Evolutionary conservation across 805 yeast species (phyloP).

Genomic region (Brettanomyces nanus): DNA sequence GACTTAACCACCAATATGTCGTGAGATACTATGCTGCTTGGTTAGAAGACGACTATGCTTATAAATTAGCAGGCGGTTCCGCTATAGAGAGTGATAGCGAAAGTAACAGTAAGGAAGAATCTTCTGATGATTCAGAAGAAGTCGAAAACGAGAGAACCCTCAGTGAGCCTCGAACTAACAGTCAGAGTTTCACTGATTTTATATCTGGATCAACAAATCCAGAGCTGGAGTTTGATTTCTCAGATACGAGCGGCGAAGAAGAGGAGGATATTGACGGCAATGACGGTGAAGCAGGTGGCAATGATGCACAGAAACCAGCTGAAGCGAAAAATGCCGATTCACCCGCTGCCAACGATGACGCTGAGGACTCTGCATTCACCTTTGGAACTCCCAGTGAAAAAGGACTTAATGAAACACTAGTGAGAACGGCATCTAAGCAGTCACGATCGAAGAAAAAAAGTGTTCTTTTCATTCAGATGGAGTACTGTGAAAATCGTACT

Average conservation of each 20-base stretch:
- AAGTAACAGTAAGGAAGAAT: slow-evolving; percentile 16
- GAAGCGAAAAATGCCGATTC: slow-evolving; percentile 14
- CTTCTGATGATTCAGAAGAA: slow-evolving; percentile 25
- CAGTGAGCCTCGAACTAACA: slow-evolving; percentile 23
- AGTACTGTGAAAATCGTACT: slow-evolving; percentile 94
- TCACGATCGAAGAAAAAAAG: slow-evolving; percentile 34
- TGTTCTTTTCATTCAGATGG: slow-evolving; percentile 94
- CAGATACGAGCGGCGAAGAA: slow-evolving; percentile 27
- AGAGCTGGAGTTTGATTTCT: slow-evolving; percentile 44
- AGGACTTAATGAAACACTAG: slow-evolving; percentile 1
- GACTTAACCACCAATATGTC: slow-evolving; percentile 90
- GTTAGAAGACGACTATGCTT: slow-evolving; percentile 65
- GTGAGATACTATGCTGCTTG: slow-evolving; percentile 96
- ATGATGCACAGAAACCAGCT: slow-evolving; percentile 14
- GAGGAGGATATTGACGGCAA: slow-evolving; percentile 15
- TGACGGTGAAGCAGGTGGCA: slow-evolving; percentile 22
- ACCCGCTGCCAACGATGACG: slow-evolving; percentile 11
- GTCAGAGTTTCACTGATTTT: slow-evolving; percentile 48
- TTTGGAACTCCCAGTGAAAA: slow-evolving; percentile 16
- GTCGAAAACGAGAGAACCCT: slow-evolving; percentile 17
- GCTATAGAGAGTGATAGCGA: slow-evolving; percentile 23
- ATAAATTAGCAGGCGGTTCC: slow-evolving; percentile 7
- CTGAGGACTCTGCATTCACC: slow-evolving; percentile 18
- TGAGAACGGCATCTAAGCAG: slow-evolving; percentile 5
- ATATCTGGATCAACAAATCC: slow-evolving; percentile 58